Percentiles rank a stretch among this genome's conserved stretches.
Evolutionary conservation across 108 stramenopile species (phyloP).

Genomic region (Fragilaria radians): DNA sequence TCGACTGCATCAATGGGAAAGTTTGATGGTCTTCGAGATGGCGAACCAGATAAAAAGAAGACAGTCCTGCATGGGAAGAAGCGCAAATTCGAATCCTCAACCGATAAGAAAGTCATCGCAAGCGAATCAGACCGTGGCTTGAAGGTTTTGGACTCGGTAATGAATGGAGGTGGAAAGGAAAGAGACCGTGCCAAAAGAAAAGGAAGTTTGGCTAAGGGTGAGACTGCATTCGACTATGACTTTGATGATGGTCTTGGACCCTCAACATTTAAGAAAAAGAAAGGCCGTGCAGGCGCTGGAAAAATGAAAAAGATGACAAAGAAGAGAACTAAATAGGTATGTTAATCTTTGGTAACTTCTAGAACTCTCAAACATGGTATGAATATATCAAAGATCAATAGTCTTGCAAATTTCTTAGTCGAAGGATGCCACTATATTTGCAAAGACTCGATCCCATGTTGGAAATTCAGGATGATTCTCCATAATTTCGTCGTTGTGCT

Average conservation of each 20-base stretch:
- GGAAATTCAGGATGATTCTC: constrained; percentile 34
- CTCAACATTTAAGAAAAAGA: constrained; percentile 81
- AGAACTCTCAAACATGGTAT: constrained; percentile 3
- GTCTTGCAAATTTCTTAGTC: constrained; percentile 7
- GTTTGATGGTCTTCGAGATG: constrained; percentile 77
- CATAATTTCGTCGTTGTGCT: constrained; percentile 37
- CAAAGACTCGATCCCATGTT: constrained; percentile 60
- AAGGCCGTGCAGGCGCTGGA: constrained; percentile 83
- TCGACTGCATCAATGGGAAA: constrained; percentile 80
- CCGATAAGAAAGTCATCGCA: constrained; percentile 38
- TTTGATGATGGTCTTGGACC: constrained; percentile 77
- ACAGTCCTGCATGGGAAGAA: constrained; percentile 40
- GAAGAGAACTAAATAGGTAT: constrained; percentile 57
- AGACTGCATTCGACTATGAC: constrained; percentile 88
- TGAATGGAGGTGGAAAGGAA: constrained; percentile 68
- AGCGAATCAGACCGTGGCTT: constrained; percentile 52
- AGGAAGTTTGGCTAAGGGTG: constrained; percentile 71
- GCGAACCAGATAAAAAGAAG: constrained; percentile 76
- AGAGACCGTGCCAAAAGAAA: constrained; percentile 66
- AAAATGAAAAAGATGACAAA: constrained; percentile 87
- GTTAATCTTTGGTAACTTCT: background rate
- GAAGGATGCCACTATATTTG: constrained; percentile 34
- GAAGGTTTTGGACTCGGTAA: constrained; percentile 71
- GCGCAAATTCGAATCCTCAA: constrained; percentile 55
- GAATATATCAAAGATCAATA: too few relatives aligned